Conservation (phyloP, 1,139 yeast species). For the Lodderomyces orthopsilosis region DNA sequence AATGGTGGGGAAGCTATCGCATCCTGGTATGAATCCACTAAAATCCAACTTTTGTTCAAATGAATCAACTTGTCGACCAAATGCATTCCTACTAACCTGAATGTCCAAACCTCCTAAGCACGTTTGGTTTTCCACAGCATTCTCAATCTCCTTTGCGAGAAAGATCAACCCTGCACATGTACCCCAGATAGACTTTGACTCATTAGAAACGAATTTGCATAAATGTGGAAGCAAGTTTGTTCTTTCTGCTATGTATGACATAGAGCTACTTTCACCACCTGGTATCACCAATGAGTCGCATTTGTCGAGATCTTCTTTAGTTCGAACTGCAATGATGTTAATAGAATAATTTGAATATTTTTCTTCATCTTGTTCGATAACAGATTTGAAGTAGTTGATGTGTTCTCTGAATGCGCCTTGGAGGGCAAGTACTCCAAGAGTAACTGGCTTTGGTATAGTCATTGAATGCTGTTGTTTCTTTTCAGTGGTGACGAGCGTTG, state of each 20-base stretch:
- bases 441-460: conserved; percentile 18
- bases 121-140: conserved; percentile 58
- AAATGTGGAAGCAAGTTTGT: conserved; percentile 58
- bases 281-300: conserved; percentile 71
- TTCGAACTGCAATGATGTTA: conserved; percentile 50
- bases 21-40: conserved; percentile 42
- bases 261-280: conserved; percentile 81
- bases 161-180: conserved; percentile 84
- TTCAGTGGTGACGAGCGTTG: background rate
- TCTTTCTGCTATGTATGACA: conserved; percentile 69
- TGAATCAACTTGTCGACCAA: conserved; percentile 75
- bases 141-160: conserved; percentile 53
- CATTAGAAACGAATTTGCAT: conserved; percentile 46
- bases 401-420: conserved; percentile 84
- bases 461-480: conserved; percentile 3
- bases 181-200: conserved; percentile 68
- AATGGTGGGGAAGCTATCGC: conserved; percentile 51
- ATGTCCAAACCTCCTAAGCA: conserved; percentile 67
- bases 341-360: conserved; percentile 20
- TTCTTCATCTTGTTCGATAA: conserved; percentile 23
- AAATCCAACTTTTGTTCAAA: conserved; percentile 53
- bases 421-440: conserved; percentile 70
- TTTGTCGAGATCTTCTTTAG: conserved; percentile 42
- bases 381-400: conserved; percentile 47
- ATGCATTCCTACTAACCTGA: conserved; percentile 68